Percentiles rank a stretch among this genome's conserved stretches.
Evolutionary conservation across 2,329 filamentous ascomycete species (phyloP).

Genomic region (Cladosporium sp.): DNA sequence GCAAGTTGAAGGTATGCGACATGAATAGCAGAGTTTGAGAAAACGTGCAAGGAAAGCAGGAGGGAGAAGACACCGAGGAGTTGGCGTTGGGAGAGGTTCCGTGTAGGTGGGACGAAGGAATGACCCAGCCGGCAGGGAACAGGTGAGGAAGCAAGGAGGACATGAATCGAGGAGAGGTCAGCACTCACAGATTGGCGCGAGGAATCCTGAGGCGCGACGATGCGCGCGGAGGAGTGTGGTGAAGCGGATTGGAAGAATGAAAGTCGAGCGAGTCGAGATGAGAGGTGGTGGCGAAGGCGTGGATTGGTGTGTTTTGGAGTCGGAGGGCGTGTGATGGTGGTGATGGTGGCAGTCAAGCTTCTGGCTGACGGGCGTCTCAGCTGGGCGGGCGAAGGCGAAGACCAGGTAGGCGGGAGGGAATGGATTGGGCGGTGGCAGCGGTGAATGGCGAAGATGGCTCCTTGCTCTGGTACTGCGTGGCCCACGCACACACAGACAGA

Average conservation of each 20-base stretch:
- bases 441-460: neutral
- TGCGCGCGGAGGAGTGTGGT: neutral
- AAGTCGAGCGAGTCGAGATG: neutral
- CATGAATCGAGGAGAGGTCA: neutral
- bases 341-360: neutral
- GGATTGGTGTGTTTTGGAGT: neutral
- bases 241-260: neutral
- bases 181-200: conserved; percentile 11
- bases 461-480: neutral
- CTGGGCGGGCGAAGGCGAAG: conserved; percentile 1
- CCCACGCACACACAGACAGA: no score
- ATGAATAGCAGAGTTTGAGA: neutral
- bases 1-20: neutral
- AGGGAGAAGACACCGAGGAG: conserved; percentile 3
- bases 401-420: conserved; percentile 4
- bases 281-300: neutral
- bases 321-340: no score
- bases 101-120: conserved; percentile 11
- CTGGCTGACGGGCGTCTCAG: neutral
- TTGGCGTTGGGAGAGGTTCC: conserved; percentile 13
- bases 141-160: conserved; percentile 9
- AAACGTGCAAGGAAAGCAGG: conserved; percentile 2
- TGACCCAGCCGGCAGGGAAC: conserved; percentile 6
- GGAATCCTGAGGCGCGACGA: conserved; percentile 7
- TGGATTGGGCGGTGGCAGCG: neutral